phyloP scores from a whole-genome alignment of 1,139 yeast genomes.

The Meyerozyma sp. region DNA sequence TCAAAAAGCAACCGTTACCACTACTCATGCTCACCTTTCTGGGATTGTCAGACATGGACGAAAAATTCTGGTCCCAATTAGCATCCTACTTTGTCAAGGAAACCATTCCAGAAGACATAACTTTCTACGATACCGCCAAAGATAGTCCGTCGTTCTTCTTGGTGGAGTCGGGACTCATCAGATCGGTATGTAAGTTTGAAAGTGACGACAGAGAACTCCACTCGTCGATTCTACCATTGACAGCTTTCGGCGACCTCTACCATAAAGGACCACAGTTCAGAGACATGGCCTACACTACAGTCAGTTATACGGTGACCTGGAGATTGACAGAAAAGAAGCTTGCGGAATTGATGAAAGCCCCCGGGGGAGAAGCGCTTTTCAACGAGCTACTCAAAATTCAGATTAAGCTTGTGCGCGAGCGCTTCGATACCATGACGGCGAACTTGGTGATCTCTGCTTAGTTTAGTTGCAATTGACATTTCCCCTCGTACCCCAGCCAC shows the following conservation, averaged over 20 bases:
- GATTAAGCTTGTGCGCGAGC: slow-evolving; percentile 60
- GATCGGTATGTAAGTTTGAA: slow-evolving; percentile 52
- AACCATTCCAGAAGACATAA: slow-evolving; percentile 43
- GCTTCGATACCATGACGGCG: slow-evolving; percentile 70
- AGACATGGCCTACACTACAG: slow-evolving; percentile 42
- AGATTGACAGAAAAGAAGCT: slow-evolving; percentile 47
- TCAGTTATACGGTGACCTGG: slow-evolving; percentile 68
- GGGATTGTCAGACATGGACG: slow-evolving; percentile 57
- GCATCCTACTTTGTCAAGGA: slow-evolving; percentile 49
- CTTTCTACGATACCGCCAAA: slow-evolving; percentile 40
- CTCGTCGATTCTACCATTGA: slow-evolving; percentile 82
- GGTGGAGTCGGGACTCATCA: slow-evolving; percentile 75
- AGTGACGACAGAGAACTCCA: slow-evolving; percentile 54
- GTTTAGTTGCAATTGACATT: not conserved
- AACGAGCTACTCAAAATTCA: slow-evolving; percentile 66
- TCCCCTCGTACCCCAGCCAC: not conserved
- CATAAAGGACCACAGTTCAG: slow-evolving; percentile 26
- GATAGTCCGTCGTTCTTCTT: slow-evolving; percentile 48
- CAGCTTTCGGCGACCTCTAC: slow-evolving; percentile 76
- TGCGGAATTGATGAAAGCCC: slow-evolving; percentile 34
- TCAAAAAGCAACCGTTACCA: slow-evolving; percentile 59
- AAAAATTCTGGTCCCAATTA: slow-evolving; percentile 58
- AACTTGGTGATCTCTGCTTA: slow-evolving; percentile 55
- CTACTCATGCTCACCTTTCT: slow-evolving; percentile 65
- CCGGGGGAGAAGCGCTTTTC: slow-evolving; percentile 50